These are phyloP conservation scores for Xylogone sp. DNA, from an alignment of 2,329 filamentous ascomycete species.

Conservation along the genomic window DNA sequence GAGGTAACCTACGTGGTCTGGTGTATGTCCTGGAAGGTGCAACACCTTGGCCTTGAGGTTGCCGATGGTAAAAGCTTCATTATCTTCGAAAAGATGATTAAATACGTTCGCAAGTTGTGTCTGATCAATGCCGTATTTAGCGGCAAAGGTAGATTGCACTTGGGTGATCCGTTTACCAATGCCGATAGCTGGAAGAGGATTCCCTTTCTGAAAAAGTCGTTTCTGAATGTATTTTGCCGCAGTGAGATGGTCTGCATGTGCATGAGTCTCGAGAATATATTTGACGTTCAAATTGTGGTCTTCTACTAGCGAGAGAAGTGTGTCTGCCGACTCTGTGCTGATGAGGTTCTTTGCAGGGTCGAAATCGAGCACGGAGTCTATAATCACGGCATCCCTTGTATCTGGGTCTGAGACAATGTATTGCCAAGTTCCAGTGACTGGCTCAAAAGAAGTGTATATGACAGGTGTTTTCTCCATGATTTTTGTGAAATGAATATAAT, in stretches of 20 bases:
- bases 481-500: no score
- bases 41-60: constrained; percentile 40
- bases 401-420: constrained; percentile 53
- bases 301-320: constrained; percentile 38
- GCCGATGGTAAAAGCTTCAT: constrained; percentile 50
- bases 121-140: constrained; percentile 40
- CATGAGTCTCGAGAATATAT: constrained; percentile 58
- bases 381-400: constrained; percentile 47
- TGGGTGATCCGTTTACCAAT: constrained; percentile 50
- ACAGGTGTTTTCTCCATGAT: constrained; percentile 14
- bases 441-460: constrained; percentile 32
- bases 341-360: constrained; percentile 40
- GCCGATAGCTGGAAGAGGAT: constrained; percentile 37
- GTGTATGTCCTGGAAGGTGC: constrained; percentile 57
- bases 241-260: constrained; percentile 56
- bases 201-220: constrained; percentile 25
- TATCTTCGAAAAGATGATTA: constrained; percentile 48
- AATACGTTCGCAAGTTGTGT: constrained; percentile 44
- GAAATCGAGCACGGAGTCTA: constrained; percentile 59
- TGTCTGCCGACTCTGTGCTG: constrained; percentile 48
- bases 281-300: constrained; percentile 43
- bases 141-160: constrained; percentile 46
- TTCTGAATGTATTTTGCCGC: constrained; percentile 53
- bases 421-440: constrained; percentile 50
- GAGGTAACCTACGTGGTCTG: constrained; percentile 56